phyloP scores from a whole-genome alignment of 495 filamentous ascomycete species.

The Aspergillus funiculosus region DNA sequence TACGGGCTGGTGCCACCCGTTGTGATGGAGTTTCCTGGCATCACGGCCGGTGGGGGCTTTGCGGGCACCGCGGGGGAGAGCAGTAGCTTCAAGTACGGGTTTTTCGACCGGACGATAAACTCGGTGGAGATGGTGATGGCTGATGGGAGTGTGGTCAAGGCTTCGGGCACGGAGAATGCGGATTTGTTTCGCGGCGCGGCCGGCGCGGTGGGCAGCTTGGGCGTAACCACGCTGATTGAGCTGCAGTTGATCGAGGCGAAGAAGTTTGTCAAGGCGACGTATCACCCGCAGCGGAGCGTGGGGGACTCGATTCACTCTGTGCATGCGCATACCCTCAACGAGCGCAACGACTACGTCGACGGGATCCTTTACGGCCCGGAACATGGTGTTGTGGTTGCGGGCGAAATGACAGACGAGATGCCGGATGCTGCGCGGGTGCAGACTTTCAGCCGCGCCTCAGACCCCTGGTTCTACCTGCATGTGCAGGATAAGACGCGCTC shows the following conservation, averaged over 20 bases:
- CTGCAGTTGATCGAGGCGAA: slow-evolving; percentile 44
- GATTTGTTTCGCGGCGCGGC: slow-evolving; percentile 52
- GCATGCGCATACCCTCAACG: slow-evolving; percentile 26
- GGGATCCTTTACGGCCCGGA: slow-evolving; percentile 44
- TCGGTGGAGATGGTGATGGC: slow-evolving; percentile 50
- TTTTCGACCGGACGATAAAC: slow-evolving; percentile 49
- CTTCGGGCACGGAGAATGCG: slow-evolving; percentile 26
- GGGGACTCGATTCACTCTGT: slow-evolving; percentile 36
- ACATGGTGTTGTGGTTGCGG: slow-evolving; percentile 45
- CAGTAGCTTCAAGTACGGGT: slow-evolving; percentile 51
- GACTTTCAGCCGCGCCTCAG: slow-evolving; percentile 42
- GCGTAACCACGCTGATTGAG: slow-evolving; percentile 49
- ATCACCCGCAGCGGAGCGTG: slow-evolving; percentile 37
- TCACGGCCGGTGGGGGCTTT: slow-evolving; percentile 53
- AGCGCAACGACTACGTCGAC: slow-evolving; percentile 49
- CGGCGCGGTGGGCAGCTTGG: slow-evolving; percentile 47
- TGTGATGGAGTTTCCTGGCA: slow-evolving; percentile 55
- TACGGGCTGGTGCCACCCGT: slow-evolving; percentile 47
- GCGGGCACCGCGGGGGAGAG: slow-evolving; percentile 52
- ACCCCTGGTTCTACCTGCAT: slow-evolving; percentile 59
- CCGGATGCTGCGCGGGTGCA: slow-evolving; percentile 16
- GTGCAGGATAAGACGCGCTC: slow-evolving; percentile 22
- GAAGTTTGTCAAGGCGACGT: slow-evolving; percentile 46
- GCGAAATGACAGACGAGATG: slow-evolving; percentile 34
- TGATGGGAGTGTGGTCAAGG: slow-evolving; percentile 44